Evolutionary conservation across 768 basidiomycete species (phyloP), one percentile per base, ranked within the genome.

Genomic region (Coprinellus micaceus): DNA sequence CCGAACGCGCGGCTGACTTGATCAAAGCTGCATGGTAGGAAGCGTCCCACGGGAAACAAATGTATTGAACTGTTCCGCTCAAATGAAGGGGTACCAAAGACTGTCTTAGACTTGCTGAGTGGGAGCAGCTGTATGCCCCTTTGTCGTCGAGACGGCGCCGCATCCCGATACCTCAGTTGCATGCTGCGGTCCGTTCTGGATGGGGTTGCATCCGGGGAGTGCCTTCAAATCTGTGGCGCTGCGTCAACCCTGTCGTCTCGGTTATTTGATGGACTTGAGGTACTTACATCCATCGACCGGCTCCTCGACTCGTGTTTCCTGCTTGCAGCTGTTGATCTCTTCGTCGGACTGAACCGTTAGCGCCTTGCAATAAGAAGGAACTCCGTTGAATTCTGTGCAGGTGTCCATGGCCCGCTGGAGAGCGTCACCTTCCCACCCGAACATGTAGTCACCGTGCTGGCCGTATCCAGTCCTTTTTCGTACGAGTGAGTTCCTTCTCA

Each of bases 371-470:
- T 52, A 52, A 2, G 25, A 33, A 5, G 56, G 56, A n/a, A 25
- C 50, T 7, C 56, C 56, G 21, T 52, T 52, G 29, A 52, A 52
- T 19, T 57, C 56, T 29, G 50, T 52, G 56, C 56, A 57, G 26
- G 30, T 47, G 25, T 57, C 51, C 56, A 57, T 57, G 28, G 56
- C 56, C 10, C 56, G 39, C 36, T 57, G 56, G 21, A 57, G 51
- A 5, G 56, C 40, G 24, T 57, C 56, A 17, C 44, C 56, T 29
- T 57, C 56, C 56, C 56, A 57, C 2, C 56, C 56, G 26, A 57
- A 57, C 22, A 57, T 40, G 44, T 57, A 57, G 44, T 57, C 56
- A 12, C 56, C 56, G 39, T 57, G 56, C 5, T 57, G 56, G 36
- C 56, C 56, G 28, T 57, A 57, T 15, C 56, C 56, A 45, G 56